Evolutionary conservation across 2,329 filamentous ascomycete species (phyloP).

Genomic region (Aspergillus fumigatiaffinis): DNA sequence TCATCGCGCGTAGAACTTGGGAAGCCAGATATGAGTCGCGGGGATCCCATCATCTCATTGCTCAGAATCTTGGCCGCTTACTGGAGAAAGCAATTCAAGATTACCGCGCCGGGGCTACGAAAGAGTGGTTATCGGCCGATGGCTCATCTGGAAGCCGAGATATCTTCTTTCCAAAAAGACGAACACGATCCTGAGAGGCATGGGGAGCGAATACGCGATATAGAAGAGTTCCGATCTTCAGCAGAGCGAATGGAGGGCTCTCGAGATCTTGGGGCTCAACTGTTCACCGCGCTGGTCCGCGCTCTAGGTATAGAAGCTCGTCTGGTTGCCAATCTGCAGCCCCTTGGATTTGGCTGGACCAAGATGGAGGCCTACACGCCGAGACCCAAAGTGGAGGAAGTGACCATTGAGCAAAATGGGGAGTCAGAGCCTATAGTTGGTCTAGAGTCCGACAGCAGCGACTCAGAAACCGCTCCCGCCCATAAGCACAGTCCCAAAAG

Average conservation of each 20-base stretch:
- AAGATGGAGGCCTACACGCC: conserved; percentile 73
- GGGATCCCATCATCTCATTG: conserved; percentile 74
- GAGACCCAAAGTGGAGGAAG: conserved; percentile 16
- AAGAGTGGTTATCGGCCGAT: conserved; percentile 85
- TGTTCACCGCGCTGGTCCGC: conserved; percentile 82
- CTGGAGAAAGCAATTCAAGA: conserved; percentile 80
- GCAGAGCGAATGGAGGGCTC: conserved; percentile 74
- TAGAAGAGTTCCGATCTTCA: conserved; percentile 64
- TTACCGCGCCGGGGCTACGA: conserved; percentile 74
- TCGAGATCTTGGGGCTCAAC: conserved; percentile 79
- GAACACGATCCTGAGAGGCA: conserved; percentile 60
- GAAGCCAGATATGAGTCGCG: conserved; percentile 71
- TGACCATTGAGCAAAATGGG: conserved; percentile 3
- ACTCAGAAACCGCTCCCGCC: conserved; percentile 16
- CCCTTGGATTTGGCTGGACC: conserved; percentile 85
- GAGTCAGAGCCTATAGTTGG: conserved; percentile 16
- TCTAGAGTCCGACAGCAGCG: conserved; percentile 17
- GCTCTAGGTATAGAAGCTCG: conserved; percentile 77
- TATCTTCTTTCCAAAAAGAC: conserved; percentile 64
- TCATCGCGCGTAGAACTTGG: conserved; percentile 68
- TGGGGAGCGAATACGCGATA: conserved; percentile 68
- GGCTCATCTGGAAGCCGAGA: conserved; percentile 68
- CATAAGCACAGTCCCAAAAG: conserved; percentile 44
- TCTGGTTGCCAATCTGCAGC: conserved; percentile 79
- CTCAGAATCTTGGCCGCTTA: conserved; percentile 73